Evolutionary conservation across 225 moss, liverwort and hornwort species (phyloP).

Genomic region (Antitrichia curtipendula): DNA sequence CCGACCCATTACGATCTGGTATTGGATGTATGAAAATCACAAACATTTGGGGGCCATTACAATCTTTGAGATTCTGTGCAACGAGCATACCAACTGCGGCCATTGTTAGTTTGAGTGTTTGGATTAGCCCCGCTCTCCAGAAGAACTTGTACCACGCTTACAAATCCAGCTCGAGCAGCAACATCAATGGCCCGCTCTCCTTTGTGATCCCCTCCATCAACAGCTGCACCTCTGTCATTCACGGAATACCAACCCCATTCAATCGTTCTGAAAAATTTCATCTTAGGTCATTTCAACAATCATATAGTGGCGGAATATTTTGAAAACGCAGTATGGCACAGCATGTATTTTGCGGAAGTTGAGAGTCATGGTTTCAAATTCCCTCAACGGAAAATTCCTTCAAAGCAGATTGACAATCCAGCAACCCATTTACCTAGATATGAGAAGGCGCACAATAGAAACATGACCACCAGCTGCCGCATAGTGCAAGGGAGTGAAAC

Average conservation of each 20-base stretch:
- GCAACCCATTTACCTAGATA: slow-evolving; percentile 14
- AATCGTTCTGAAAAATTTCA: background rate
- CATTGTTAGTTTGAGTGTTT: slow-evolving; percentile 38
- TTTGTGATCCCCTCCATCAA: slow-evolving; percentile 39
- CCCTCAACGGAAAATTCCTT: background rate
- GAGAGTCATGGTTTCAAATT: background rate
- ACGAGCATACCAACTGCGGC: slow-evolving; percentile 34
- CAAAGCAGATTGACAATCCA: background rate
- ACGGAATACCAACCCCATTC: background rate
- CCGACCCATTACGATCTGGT: background rate
- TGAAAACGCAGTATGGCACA: background rate
- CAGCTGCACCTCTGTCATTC: slow-evolving; percentile 22
- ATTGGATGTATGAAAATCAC: background rate
- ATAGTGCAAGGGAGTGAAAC: slow-evolving; percentile 44
- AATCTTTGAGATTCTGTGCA: background rate
- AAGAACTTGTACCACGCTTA: slow-evolving; percentile 19
- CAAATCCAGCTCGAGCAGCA: slow-evolving; percentile 33
- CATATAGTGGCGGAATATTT: background rate
- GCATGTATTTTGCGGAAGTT: background rate
- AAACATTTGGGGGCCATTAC: background rate
- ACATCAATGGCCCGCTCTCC: slow-evolving; percentile 45
- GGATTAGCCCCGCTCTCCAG: slow-evolving; percentile 21
- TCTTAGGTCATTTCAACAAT: background rate
- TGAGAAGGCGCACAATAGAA: slow-evolving; percentile 29
- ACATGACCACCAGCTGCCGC: slow-evolving; percentile 37